These are phyloP conservation scores for Pichia norvegensis DNA, from an alignment of 1,139 yeast genomes.

Conservation along the genomic window DNA sequence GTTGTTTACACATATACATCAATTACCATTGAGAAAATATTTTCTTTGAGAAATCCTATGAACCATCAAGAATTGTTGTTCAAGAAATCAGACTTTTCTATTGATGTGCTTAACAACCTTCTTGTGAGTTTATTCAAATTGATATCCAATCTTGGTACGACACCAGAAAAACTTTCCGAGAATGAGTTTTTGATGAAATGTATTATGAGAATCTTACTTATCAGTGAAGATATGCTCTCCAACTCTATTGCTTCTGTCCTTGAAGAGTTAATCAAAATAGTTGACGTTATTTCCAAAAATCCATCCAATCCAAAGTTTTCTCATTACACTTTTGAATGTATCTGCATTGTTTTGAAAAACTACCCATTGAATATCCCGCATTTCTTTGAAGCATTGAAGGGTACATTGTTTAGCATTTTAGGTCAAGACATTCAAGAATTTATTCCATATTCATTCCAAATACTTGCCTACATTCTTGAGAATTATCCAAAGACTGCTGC, in stretches of 20 bases:
- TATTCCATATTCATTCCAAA: constrained; percentile 86
- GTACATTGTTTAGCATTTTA: constrained; percentile 58
- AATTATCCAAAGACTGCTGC: constrained; percentile 40
- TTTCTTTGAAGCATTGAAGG: constrained; percentile 53
- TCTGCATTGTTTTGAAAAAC: constrained; percentile 66
- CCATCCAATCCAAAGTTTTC: constrained; percentile 94
- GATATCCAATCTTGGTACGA: constrained; percentile 47
- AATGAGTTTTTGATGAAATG: constrained; percentile 90
- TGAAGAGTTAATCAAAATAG: constrained; percentile 60
- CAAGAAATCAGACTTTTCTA: constrained; percentile 58
- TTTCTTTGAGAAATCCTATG: constrained; percentile 56
- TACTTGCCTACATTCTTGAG: constrained; percentile 72
- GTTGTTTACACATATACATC: constrained; percentile 93
- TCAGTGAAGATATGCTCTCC: constrained; percentile 57
- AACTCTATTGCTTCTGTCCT: constrained; percentile 42
- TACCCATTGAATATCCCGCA: constrained; percentile 32
- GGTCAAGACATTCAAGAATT: constrained; percentile 89
- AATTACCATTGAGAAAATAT: constrained; percentile 80
- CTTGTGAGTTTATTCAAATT: constrained; percentile 60
- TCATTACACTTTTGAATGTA: constrained; percentile 83
- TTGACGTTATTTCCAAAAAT: constrained; percentile 67
- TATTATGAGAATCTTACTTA: constrained; percentile 72
- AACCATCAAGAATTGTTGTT: constrained; percentile 49
- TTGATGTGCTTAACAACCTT: constrained; percentile 45
- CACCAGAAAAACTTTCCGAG: constrained; percentile 91